These are phyloP conservation scores for Erysimum cheiranthoides DNA, from an alignment of 345 rosid genomes.

Conservation along the genomic window DNA sequence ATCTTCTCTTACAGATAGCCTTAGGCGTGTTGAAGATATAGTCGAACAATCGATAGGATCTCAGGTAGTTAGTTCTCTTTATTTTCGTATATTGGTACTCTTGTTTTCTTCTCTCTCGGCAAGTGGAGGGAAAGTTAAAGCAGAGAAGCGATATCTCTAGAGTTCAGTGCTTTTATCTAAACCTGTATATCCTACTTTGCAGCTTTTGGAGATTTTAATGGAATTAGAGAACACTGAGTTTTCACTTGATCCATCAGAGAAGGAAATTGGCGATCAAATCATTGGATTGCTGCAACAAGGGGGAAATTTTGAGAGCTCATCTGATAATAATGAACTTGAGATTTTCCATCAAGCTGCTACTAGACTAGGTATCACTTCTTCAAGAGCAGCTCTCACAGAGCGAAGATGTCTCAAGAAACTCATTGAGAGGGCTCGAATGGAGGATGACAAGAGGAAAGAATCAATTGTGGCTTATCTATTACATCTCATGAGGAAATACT, in stretches of 20 bases:
- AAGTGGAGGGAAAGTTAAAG: neutral
- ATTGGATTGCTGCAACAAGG: slow-evolving; percentile 88
- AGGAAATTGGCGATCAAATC: slow-evolving; percentile 88
- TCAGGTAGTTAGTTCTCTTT: slow-evolving; percentile 59
- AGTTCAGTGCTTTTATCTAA: slow-evolving; percentile 1
- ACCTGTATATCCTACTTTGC: slow-evolving; percentile 35
- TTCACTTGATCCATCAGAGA: slow-evolving; percentile 71
- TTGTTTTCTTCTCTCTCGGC: slow-evolving; percentile 16
- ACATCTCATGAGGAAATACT: slow-evolving; percentile 92
- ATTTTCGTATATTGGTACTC: slow-evolving; percentile 27
- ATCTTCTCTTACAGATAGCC: slow-evolving; percentile 76
- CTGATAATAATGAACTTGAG: slow-evolving; percentile 79
- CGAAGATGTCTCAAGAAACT: slow-evolving; percentile 95
- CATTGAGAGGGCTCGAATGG: slow-evolving; percentile 85
- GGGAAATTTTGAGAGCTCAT: slow-evolving; percentile 66
- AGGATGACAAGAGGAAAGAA: slow-evolving; percentile 96
- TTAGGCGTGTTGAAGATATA: slow-evolving; percentile 88
- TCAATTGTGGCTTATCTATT: slow-evolving; percentile 93
- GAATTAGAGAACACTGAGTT: slow-evolving; percentile 72
- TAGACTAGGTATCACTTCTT: slow-evolving; percentile 83
- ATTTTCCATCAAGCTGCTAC: slow-evolving; percentile 88
- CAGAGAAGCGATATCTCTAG: neutral
- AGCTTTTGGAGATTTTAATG: slow-evolving; percentile 77
- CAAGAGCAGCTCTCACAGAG: slow-evolving; percentile 88
- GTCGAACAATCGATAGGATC: slow-evolving; percentile 80